Base-by-base conservation (phyloP, 202 grass and related monocot genomes). In the Hordeum pubiflorum region DNA sequence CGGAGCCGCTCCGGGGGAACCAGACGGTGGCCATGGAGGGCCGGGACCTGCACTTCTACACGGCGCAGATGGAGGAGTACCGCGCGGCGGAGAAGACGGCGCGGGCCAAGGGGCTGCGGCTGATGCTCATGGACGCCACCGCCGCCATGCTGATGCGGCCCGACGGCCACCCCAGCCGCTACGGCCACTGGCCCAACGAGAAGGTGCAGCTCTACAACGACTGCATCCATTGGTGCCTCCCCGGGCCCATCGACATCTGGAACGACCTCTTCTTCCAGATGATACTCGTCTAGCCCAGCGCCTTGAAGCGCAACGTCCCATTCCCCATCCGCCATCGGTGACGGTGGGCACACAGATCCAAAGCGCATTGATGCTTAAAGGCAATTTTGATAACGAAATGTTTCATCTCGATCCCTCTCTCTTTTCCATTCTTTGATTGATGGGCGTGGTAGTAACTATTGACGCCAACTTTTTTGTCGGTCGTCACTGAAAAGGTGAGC, bases 181-280 rank as follows among this genome's bases (percentile, higher is more conserved):
- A 89, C 81, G 89, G 92, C 0, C 92, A 94, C 70, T 77, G 72
- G 79, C 11, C 89, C 10, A 58, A 81, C 61, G 81, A 91, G 87
- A 92, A 94, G 59, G 84, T 92, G 68, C 85, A 87, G 67, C 69
- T 94, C 60, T 87, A 81, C 82, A 92, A 96, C 41, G 93, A 96
- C 79, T 96, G 92, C 87, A 90, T 94, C 36, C 92, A 94, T 24
- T 94, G 92, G 92, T 94, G 92, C 75, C 78, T 94, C 0, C 92
- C 92, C 0, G 92, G 92, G 0, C 92, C 92, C 23, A 89, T 94
- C 23, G 92, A 94, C 56, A 78, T 86, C 56, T 94, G 92, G 92
- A 94, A 94, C 58, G 86, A 91, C 72, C 81, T 93, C 65, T 76
- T 93, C 43, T 89, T 93, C 33, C 88, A 93, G 66, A 91, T 93